phyloP scores from a whole-genome alignment of 2,329 filamentous ascomycete genomes.

The Hymenoscyphus fraxineus region DNA sequence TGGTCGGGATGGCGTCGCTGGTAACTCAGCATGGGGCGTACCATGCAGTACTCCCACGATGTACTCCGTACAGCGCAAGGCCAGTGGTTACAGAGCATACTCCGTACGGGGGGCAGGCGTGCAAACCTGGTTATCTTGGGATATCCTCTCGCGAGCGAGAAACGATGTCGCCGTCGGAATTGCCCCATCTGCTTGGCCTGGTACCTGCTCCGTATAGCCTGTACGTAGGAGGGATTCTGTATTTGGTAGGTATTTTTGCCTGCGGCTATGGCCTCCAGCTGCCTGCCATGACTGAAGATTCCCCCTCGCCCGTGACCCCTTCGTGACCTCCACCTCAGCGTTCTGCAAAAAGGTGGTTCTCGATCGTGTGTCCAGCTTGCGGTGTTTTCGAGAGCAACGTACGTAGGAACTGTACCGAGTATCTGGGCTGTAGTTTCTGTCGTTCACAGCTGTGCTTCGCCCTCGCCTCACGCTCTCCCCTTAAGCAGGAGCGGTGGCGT shows the following conservation, averaged over 20 bases:
- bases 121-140: not conserved
- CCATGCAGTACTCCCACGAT: too few relatives aligned
- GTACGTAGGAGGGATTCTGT: too few relatives aligned
- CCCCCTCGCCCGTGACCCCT: not conserved
- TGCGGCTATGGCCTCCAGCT: not conserved
- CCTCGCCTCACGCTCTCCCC: not conserved
- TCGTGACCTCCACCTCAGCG: not conserved
- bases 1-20: not conserved
- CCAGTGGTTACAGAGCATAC: not conserved
- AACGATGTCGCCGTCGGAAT: not conserved
- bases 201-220: constrained; percentile 1
- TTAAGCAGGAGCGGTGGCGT: not conserved
- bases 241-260: too few relatives aligned
- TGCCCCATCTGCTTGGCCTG: constrained; percentile 2
- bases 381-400: not conserved
- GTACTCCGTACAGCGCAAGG: not conserved
- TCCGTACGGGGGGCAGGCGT: not conserved
- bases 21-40: not conserved
- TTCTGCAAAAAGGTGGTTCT: not conserved
- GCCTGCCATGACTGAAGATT: not conserved
- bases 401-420: too few relatives aligned
- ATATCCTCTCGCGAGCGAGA: not conserved
- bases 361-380: not conserved
- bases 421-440: not conserved
- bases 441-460: not conserved